Conservation (phyloP, 768 basidiomycete genomes). For the Hydnum rufescens region DNA sequence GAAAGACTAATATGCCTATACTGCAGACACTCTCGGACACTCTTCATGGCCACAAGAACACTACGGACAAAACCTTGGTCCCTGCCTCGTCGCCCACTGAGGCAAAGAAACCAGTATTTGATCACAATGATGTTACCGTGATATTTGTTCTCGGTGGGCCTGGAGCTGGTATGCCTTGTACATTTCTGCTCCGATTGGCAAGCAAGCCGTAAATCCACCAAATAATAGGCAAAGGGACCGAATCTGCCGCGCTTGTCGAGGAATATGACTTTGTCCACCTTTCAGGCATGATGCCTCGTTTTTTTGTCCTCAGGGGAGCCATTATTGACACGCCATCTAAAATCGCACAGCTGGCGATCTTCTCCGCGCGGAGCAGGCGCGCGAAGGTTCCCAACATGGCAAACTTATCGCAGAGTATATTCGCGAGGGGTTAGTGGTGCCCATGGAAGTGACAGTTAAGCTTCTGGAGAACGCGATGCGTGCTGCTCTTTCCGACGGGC, state of each 20-base stretch:
- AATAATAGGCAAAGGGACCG: slow-evolving; percentile 77
- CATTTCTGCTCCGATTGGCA: neutral
- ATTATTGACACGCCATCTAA: too few relatives aligned
- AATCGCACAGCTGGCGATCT: slow-evolving; percentile 96
- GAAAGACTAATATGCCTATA: slow-evolving; percentile 4
- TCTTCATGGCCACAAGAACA: slow-evolving; percentile 5
- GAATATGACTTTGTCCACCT: slow-evolving; percentile 84
- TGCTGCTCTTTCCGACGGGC: slow-evolving; percentile 26
- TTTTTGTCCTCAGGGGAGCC: too few relatives aligned
- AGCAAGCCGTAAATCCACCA: neutral
- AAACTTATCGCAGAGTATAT: slow-evolving; percentile 75
- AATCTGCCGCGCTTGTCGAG: slow-evolving; percentile 65
- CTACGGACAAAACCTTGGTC: neutral
- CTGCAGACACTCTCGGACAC: slow-evolving; percentile 6
- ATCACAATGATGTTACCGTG: slow-evolving; percentile 56
- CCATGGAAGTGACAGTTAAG: slow-evolving; percentile 92
- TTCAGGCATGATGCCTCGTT: slow-evolving; percentile 38
- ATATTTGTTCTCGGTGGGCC: slow-evolving; percentile 94
- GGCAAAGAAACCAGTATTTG: too few relatives aligned
- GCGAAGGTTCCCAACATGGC: slow-evolving; percentile 67
- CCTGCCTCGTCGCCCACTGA: neutral
- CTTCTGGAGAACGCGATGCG: slow-evolving; percentile 86
- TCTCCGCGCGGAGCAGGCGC: slow-evolving; percentile 79
- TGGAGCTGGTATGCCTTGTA: slow-evolving; percentile 49
- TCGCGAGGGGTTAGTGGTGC: slow-evolving; percentile 81